Conservation (phyloP, 768 basidiomycete species). For the Russula griseocarnosa region DNA sequence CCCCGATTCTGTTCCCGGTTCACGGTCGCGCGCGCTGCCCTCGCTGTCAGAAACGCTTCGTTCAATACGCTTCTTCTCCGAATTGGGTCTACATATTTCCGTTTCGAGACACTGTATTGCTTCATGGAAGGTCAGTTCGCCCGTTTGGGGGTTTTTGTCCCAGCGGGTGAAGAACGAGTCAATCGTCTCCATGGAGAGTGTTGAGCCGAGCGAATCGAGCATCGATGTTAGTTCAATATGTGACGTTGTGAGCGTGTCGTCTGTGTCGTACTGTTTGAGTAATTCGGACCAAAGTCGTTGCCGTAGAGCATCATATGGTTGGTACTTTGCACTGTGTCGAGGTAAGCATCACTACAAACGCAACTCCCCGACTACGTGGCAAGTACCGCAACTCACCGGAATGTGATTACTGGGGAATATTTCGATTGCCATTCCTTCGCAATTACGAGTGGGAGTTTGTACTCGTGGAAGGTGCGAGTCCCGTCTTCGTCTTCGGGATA, state of each 20-base stretch:
- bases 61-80: constrained; percentile 62
- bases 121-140: constrained; percentile 75
- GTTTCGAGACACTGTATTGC: constrained; percentile 80
- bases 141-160: constrained; percentile 58
- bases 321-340: constrained; percentile 74
- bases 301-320: constrained; percentile 88
- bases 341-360: constrained; percentile 11
- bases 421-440: constrained; percentile 73
- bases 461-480: constrained; percentile 62
- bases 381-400: constrained; percentile 47
- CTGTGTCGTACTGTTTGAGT: constrained; percentile 84
- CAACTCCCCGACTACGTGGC: too few species aligned
- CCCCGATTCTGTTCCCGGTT: constrained; percentile 19
- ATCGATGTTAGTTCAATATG: constrained; percentile 87
- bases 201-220: constrained; percentile 96
- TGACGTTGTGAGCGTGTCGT: constrained; percentile 70
- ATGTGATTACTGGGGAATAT: constrained; percentile 61
- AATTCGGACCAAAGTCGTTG: constrained; percentile 90
- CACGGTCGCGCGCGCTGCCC: constrained; percentile 11
- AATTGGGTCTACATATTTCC: constrained; percentile 68
- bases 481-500: constrained; percentile 53
- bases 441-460: constrained; percentile 58
- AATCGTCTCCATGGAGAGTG: constrained; percentile 74
- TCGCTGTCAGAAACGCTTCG: constrained; percentile 43
- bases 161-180: constrained; percentile 74